Percentiles rank a stretch among this genome's conserved stretches.
Conservation (phyloP, 352 stramenopile genomes). For the Hyaloperonospora arabidopsidis region DNA sequence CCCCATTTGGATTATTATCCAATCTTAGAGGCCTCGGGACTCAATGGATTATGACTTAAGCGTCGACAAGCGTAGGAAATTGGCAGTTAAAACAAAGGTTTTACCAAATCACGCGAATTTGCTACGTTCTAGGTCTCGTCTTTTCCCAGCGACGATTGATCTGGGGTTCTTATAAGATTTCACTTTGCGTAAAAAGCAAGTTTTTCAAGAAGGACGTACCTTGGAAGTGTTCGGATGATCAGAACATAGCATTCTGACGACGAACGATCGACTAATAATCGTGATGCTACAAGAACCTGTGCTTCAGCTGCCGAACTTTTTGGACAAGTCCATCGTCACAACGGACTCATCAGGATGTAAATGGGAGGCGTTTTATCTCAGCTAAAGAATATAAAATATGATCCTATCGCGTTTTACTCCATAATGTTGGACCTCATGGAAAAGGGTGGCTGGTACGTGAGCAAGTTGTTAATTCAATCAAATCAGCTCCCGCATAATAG, state of each 20-base stretch:
- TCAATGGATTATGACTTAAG: constrained; percentile 15
- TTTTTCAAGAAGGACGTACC: constrained; percentile 16
- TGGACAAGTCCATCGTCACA: constrained; percentile 6
- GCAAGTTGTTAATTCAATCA: not conserved
- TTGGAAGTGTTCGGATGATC: constrained; percentile 10
- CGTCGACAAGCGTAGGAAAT: constrained; percentile 22
- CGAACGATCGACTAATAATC: constrained; percentile 19
- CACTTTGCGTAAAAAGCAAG: constrained; percentile 11
- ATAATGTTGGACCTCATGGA: constrained; percentile 3
- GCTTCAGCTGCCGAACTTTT: constrained; percentile 20
- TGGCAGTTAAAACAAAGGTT: constrained; percentile 17
- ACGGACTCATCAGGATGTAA: constrained; percentile 6
- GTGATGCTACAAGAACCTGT: constrained; percentile 1
- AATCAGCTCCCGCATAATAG: no score
- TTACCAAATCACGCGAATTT: constrained; percentile 3
- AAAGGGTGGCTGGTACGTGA: not conserved
- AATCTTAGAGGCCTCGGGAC: no score
- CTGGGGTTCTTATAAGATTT: constrained; percentile 11
- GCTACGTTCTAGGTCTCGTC: not conserved
- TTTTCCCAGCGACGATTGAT: constrained; percentile 31
- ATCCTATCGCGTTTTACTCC: constrained; percentile 21
- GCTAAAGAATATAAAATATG: constrained; percentile 9
- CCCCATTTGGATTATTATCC: no score
- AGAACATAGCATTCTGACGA: constrained; percentile 12
- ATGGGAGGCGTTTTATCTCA: constrained; percentile 2